phyloP scores from a whole-genome alignment of 2,329 filamentous ascomycete species.

The Dactylella cylindrospora region DNA sequence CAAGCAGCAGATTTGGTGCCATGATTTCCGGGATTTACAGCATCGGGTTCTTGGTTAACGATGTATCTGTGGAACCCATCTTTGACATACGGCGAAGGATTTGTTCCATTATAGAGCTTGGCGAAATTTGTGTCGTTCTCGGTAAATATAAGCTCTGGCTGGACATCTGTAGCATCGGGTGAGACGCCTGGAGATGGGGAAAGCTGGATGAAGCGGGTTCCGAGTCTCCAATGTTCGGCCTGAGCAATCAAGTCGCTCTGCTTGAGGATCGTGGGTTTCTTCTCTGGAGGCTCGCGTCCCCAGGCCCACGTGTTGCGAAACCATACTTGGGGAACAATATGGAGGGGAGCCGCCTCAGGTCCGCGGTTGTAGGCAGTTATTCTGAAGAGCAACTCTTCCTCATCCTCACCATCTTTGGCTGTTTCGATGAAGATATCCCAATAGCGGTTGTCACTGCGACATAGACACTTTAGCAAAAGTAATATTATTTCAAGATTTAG shows the following conservation, averaged over 20 bases:
- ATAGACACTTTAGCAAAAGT: slow-evolving; percentile 1
- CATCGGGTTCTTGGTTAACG: slow-evolving; percentile 75
- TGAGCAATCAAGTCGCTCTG: slow-evolving; percentile 68
- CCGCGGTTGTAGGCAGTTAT: slow-evolving; percentile 96
- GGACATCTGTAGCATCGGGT: slow-evolving; percentile 74
- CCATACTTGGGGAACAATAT: slow-evolving; percentile 93
- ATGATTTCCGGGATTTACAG: slow-evolving; percentile 74
- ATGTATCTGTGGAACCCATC: slow-evolving; percentile 91
- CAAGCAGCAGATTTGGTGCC: slow-evolving; percentile 91
- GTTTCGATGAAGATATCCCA: slow-evolving; percentile 98
- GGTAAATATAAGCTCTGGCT: slow-evolving; percentile 84
- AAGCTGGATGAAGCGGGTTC: slow-evolving; percentile 77
- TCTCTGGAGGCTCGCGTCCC: slow-evolving; percentile 73
- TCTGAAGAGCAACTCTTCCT: slow-evolving; percentile 88
- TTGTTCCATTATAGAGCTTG: slow-evolving; percentile 72
- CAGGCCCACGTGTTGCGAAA: slow-evolving; percentile 97
- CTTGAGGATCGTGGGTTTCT: slow-evolving; percentile 76
- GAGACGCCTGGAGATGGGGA: slow-evolving; percentile 88
- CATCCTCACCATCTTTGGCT: slow-evolving; percentile 87
- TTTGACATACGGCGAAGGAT: slow-evolving; percentile 75
- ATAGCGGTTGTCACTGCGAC: slow-evolving; percentile 72
- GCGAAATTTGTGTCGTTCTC: slow-evolving; percentile 93
- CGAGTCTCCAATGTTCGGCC: slow-evolving; percentile 77
- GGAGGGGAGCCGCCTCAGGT: slow-evolving; percentile 82
- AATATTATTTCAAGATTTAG: not conserved